These are phyloP conservation scores for Diaporthe capsici DNA, from an alignment of 2,329 filamentous ascomycete species.

Conservation along the genomic window DNA sequence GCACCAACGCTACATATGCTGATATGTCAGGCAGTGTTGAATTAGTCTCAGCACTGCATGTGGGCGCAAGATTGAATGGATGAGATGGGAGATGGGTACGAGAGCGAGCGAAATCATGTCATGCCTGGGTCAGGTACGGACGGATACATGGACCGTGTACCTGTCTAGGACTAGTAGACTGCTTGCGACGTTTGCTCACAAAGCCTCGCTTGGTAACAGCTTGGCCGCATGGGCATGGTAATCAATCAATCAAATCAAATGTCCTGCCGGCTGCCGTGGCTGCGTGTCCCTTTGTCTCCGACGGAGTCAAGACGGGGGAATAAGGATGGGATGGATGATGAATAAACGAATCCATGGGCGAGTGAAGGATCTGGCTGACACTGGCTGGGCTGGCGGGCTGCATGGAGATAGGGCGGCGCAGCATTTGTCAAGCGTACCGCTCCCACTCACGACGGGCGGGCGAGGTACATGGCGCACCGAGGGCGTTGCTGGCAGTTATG, in stretches of 20 bases:
- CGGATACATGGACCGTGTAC: background rate
- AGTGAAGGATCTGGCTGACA: constrained; percentile 26
- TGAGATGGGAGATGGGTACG: background rate
- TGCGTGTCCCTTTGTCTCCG: constrained; percentile 32
- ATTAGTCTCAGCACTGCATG: background rate
- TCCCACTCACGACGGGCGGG: constrained; percentile 24
- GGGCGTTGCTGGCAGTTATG: constrained; percentile 2
- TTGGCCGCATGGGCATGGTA: constrained; percentile 23
- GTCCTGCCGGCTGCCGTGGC: constrained; percentile 5
- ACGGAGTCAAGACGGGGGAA: constrained; percentile 29
- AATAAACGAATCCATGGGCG: constrained; percentile 21
- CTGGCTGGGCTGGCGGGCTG: constrained; percentile 13
- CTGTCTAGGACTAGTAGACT: background rate
- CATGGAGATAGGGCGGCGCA: constrained; percentile 36
- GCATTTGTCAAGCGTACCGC: constrained; percentile 37
- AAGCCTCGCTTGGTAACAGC: constrained; percentile 35
- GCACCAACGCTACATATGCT: background rate
- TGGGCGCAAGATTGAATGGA: background rate
- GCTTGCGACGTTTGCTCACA: background rate
- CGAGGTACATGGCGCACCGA: constrained; percentile 28
- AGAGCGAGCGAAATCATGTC: background rate
- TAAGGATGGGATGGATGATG: constrained; percentile 22
- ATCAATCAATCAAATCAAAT: constrained; percentile 19
- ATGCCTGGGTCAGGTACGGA: background rate
- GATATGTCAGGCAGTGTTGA: constrained; percentile 9